Evolutionary conservation across 1,139 yeast genomes (phyloP).

Genomic region (Candida freyschussii): DNA sequence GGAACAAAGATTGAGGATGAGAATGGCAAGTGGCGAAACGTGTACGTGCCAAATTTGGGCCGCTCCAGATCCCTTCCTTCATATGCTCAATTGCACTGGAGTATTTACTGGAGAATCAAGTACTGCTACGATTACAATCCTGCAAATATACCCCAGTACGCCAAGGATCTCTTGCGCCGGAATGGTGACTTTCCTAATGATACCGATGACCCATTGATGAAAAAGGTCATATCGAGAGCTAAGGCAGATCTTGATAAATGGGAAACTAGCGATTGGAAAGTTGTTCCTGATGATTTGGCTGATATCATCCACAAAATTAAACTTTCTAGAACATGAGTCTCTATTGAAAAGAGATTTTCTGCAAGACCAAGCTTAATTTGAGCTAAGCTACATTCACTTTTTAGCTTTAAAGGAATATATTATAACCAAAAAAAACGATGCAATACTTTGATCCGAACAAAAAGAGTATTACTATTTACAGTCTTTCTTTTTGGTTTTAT

Average conservation of each 20-base stretch:
- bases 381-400: background rate
- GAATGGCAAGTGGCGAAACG: slow-evolving; percentile 43
- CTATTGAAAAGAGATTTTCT: background rate
- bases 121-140: slow-evolving; percentile 43
- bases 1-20: slow-evolving; percentile 44
- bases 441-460: slow-evolving; percentile 2
- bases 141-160: slow-evolving; percentile 37
- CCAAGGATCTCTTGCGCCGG: slow-evolving; percentile 22
- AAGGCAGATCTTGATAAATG: slow-evolving; percentile 28
- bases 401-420: background rate
- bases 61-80: slow-evolving; percentile 43
- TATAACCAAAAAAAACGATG: slow-evolving; percentile 3
- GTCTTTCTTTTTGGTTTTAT: slow-evolving; percentile 3
- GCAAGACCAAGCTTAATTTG: background rate
- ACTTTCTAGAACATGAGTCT: background rate
- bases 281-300: slow-evolving; percentile 40
- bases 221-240: slow-evolving; percentile 22
- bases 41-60: slow-evolving; percentile 51
- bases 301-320: slow-evolving; percentile 16
- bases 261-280: slow-evolving; percentile 32
- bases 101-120: slow-evolving; percentile 50
- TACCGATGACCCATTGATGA: slow-evolving; percentile 10
- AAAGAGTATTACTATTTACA: slow-evolving; percentile 15
- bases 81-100: slow-evolving; percentile 53
- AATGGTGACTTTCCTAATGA: slow-evolving; percentile 24